Base-by-base conservation (phyloP, 495 filamentous ascomycete species). In the Penicillium taxi region DNA sequence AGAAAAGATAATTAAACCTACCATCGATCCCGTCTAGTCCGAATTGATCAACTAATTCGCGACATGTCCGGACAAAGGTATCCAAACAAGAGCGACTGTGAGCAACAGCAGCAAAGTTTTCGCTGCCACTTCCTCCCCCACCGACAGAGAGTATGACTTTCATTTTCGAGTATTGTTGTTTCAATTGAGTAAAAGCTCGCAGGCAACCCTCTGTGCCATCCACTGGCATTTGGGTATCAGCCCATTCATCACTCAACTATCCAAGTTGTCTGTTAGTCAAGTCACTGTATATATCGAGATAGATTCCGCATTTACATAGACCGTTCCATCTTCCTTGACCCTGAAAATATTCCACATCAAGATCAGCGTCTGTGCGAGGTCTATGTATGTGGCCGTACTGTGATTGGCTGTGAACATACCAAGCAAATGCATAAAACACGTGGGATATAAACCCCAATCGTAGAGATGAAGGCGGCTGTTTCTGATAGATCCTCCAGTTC, bases 361-460 rank as follows among this genome's bases (percentile, higher is more conserved):
- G 50, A 48, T 59, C 42, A 52, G 47, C 42, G n/a, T n/a, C n/a
- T n/a, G n/a, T n/a, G n/a, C n/a, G n/a, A n/a, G n/a, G n/a, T n/a
- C n/a, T n/a, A n/a, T n/a, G n/a, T n/a, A n/a, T n/a, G n/a, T n/a
- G n/a, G n/a, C n/a, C n/a, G 47, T 48, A 43, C 53, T 36, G 41
- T 50, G 44, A 50, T 55, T 50, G 42, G 39, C 24, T 50, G 28
- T 20, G 51, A 11, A 50, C 32, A 48, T 61, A 78, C 77, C 72
- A 72, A 47, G 85, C 86, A 74, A 88, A 94, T 33, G 87, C 84
- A 57, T 95, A 95, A 53, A 90, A 93, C 25, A 93, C 75, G 50
- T 90, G 84, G 36, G 84, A 80, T 26, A 83, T 65, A 39, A 74
- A 69, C 20, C 69, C 73, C 50, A 80, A 71, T 56, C 85, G 81